Conservation (phyloP, 768 basidiomycete species). For the Cystofilobasidium macerans region DNA sequence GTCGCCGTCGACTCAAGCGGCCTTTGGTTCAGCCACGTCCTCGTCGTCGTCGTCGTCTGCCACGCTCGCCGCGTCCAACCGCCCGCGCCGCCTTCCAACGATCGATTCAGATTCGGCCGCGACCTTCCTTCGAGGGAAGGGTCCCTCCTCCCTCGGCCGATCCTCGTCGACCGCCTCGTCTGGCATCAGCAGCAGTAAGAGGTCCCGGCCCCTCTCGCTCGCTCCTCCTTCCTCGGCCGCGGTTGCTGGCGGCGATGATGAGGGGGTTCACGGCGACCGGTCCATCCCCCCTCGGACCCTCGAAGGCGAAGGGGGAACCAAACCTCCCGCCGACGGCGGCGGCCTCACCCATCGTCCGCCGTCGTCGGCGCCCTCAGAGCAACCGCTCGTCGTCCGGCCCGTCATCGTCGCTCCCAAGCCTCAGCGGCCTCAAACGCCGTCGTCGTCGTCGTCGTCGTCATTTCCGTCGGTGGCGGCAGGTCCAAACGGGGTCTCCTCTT, state of each 20-base stretch:
- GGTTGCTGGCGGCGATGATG: too few relatives aligned
- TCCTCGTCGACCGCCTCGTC: not conserved
- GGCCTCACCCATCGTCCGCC: not conserved
- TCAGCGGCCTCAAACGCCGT: not conserved
- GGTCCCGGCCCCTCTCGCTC: too few relatives aligned
- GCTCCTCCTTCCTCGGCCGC: too few relatives aligned
- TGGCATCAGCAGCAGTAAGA: not conserved
- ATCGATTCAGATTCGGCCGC: conserved; percentile 17
- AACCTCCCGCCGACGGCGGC: conserved; percentile 5
- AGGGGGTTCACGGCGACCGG: too few relatives aligned
- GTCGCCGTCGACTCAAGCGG: not conserved
- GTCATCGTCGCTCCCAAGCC: conserved; percentile 11
- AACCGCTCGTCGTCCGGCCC: too few relatives aligned
- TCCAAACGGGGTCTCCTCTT: not conserved
- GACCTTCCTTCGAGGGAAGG: conserved; percentile 8
- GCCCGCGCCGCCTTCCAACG: conserved; percentile 7
- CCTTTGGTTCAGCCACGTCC: not conserved
- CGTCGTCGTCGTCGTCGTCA: conserved; percentile 4
- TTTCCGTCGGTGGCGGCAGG: not conserved
- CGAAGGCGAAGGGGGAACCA: too few relatives aligned
- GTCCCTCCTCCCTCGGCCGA: not conserved
- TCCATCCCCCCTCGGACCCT: too few relatives aligned
- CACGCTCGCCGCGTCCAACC: not conserved
- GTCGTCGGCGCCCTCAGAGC: not conserved
- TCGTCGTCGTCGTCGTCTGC: not conserved